These are phyloP conservation scores for Neofusicoccum laricinum DNA, from an alignment of 2,329 filamentous ascomycete species.

Conservation along the genomic window DNA sequence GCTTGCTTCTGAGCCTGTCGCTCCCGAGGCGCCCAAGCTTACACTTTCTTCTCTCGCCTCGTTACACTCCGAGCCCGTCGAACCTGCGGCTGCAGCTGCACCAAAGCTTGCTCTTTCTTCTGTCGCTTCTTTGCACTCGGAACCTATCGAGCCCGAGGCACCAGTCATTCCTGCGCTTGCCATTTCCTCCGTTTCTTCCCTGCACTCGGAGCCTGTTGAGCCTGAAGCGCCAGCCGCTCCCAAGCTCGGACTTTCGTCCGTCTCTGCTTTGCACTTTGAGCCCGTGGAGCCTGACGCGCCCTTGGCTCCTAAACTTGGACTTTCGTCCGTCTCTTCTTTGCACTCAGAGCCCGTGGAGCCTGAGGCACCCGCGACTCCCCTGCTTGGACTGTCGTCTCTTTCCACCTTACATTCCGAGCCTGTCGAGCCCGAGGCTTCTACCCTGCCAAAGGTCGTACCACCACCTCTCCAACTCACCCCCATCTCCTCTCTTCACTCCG, in stretches of 20 bases:
- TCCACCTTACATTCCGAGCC: slow-evolving; percentile 24
- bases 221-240: background rate
- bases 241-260: slow-evolving; percentile 42
- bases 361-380: background rate
- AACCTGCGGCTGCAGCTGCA: background rate
- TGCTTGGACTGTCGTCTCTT: slow-evolving; percentile 19
- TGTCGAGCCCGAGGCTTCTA: slow-evolving; percentile 18
- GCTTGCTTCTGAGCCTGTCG: slow-evolving; percentile 9
- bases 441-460: background rate
- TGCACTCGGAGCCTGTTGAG: slow-evolving; percentile 26
- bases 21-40: slow-evolving; percentile 1
- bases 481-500: slow-evolving; percentile 48
- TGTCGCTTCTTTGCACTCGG: slow-evolving; percentile 47
- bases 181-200: slow-evolving; percentile 3
- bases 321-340: slow-evolving; percentile 14
- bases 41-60: slow-evolving; percentile 13
- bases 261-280: slow-evolving; percentile 48
- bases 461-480: slow-evolving; percentile 41
- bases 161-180: slow-evolving; percentile 9
- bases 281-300: slow-evolving; percentile 23
- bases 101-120: slow-evolving; percentile 41
- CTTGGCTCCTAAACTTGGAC: background rate
- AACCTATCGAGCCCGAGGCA: slow-evolving; percentile 26
- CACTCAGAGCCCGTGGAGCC: slow-evolving; percentile 21
- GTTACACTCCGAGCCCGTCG: slow-evolving; percentile 14